Base-by-base conservation (phyloP, 768 basidiomycete species). In the Lactifluus echinatus region DNA sequence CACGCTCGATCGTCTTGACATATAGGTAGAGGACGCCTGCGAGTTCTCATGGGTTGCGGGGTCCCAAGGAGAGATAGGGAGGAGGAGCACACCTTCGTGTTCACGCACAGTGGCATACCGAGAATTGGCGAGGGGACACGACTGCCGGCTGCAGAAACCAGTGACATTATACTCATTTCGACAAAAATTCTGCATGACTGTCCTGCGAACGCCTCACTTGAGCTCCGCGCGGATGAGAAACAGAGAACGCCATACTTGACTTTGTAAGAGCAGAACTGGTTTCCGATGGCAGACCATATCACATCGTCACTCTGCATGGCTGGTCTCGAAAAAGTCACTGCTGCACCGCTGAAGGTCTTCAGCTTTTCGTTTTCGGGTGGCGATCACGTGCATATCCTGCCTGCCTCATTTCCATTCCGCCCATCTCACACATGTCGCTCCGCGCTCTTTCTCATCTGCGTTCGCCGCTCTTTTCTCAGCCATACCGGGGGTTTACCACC, bases 111-210 rank as follows among this genome's bases (percentile, higher is more conserved):
- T 98, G 7, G 96, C 95, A 71, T 98, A 98, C 60, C 92, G 77
- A 21, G 94, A 94, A 68, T 98, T 98, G 4, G 96, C 96, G n/a
- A 99, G 74, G 0, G 96, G 96, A 74, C 96, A 98, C 47, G 93
- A 93, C 66, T 94, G 92, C 55, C 94, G 77, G 67, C 83, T 91
- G 72, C 96, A 99, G 64, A 98, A 78, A 21, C 96, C 96, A 11
- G 94, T 94, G 26, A 97, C 87, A 71, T 99, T 99, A 77, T 96
- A 97, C 74, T 96, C 93, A 71, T 99, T 99, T 53, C 94, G 78
- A 73, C 96, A 98, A 74, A 99, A 98, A 69, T 96, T 97, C 72
- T 98, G 95, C 2, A 93, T 96, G 2, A 83, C 76, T 0, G 95
- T 95, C 72, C 93, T 95, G 69, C 45, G 12, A 29, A 63, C 55